phyloP scores from a whole-genome alignment of 2,329 filamentous ascomycete species.

The Xylariaceae sp. region DNA sequence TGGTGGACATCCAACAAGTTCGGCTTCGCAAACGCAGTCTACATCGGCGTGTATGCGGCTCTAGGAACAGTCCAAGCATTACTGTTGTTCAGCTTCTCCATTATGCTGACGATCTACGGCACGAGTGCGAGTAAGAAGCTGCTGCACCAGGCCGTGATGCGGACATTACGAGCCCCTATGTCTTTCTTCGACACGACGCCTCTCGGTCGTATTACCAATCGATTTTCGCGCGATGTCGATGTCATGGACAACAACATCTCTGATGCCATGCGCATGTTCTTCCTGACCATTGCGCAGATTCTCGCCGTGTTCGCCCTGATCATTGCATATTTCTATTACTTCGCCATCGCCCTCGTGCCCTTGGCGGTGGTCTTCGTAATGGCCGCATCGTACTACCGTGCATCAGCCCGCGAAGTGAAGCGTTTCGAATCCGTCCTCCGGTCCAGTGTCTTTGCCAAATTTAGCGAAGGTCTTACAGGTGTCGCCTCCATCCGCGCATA shows the following conservation, averaged over 20 bases:
- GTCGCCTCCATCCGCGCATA: conserved; percentile 87
- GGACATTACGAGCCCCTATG: conserved; percentile 73
- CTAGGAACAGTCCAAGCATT: conserved; percentile 70
- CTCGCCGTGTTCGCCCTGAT: conserved; percentile 82
- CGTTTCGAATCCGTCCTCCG: conserved; percentile 87
- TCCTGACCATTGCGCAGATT: conserved; percentile 80
- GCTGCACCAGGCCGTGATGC: conserved; percentile 74
- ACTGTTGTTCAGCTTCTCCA: conserved; percentile 77
- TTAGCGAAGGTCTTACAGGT: conserved; percentile 82
- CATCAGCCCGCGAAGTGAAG: conserved; percentile 91
- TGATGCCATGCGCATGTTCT: conserved; percentile 90
- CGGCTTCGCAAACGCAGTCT: conserved; percentile 61
- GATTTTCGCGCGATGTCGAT: conserved; percentile 92
- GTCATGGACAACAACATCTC: conserved; percentile 93
- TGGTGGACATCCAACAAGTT: conserved; percentile 88
- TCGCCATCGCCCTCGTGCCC: conserved; percentile 60
- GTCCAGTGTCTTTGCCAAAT: conserved; percentile 85
- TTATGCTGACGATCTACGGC: conserved; percentile 73
- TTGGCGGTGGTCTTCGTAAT: conserved; percentile 77
- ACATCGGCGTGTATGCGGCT: conserved; percentile 70
- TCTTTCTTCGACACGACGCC: conserved; percentile 97
- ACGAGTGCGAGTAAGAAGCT: conserved; percentile 80
- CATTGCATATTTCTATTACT: conserved; percentile 94
- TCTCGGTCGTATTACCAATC: conserved; percentile 90
- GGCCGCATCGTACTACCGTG: conserved; percentile 81